Conservation (phyloP, 2,329 filamentous ascomycete genomes). For the Ophiostoma sp. region DNA sequence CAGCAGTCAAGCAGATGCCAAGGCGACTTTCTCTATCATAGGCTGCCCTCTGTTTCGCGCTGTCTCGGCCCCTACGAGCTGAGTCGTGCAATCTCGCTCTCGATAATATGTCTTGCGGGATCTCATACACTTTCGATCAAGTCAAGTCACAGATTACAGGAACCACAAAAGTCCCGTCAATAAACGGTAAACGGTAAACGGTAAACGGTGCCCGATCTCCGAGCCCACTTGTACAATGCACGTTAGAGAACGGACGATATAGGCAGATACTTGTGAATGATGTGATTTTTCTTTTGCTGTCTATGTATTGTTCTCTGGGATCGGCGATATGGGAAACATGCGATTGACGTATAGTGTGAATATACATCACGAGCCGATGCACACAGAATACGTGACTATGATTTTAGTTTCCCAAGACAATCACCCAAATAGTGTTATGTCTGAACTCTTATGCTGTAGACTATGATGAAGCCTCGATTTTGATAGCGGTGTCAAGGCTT, state of each 20-base stretch:
- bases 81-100: neutral
- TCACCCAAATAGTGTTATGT: no score
- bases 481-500: no score
- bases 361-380: neutral
- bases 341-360: neutral
- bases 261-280: neutral
- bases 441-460: no score
- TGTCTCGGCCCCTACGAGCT: conserved; percentile 17
- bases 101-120: neutral
- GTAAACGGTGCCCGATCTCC: neutral
- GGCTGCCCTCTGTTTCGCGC: conserved; percentile 11
- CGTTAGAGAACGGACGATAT: neutral
- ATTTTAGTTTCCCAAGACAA: no score
- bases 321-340: neutral
- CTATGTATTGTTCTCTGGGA: no score
- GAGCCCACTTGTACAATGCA: neutral
- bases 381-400: no score
- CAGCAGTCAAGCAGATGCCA: neutral
- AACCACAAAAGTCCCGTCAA: neutral
- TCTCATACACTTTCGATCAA: neutral
- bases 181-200: neutral
- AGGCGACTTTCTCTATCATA: neutral
- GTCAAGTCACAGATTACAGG: neutral
- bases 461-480: no score
- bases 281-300: neutral